Evolutionary conservation across 176 grass and related monocot genomes (phyloP), one percentile per base, ranked within the genome.

Genomic region (Cenchrus purpureus): DNA sequence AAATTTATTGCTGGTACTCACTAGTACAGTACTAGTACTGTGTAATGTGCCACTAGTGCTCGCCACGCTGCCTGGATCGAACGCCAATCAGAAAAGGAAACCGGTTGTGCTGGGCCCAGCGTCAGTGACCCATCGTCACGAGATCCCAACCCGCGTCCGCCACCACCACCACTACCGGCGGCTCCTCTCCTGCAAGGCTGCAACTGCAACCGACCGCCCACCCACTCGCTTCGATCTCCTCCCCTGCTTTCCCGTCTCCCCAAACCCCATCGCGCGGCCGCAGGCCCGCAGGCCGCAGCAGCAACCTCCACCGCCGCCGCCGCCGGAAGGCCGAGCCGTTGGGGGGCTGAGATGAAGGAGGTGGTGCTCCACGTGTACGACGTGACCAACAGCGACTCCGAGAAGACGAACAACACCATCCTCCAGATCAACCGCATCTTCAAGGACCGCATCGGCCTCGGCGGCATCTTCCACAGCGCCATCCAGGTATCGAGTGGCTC

Each of bases 401-500:
- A 99, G 88, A 99, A 96, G 84, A 96, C 93, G 29, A 96, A 99
- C 90, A 99, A 94, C 84, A 96, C 97, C 86, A 99, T 96, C 83
- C 88, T 99, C 68, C 91, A 94, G 90, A 96, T 99, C 88, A 99
- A 99, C 80, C 97, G 97, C 83, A 96, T 99, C 91, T 99, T 94
- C 74, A 99, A 99, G 91, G 97, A 99, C 83, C 93, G 97, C 37
- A 94, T 99, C 94, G 93, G 97, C 83, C 91, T 99, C 83, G 97
- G 97, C 74, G 97, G 97, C 82, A 92, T 99, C 97, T 99, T 99
- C 90, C 97, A 99, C 82, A 96, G 93, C 90, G 97, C 97, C 90
- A 72, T 99, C 84, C 94, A 99, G 93, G 97, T 99, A 14, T n/a
- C 25, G 25, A 25, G 25, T 62, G 17, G 15, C 42, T 65, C 22